Conservation (phyloP, 768 basidiomycete genomes). For the Lactarius indigo region DNA sequence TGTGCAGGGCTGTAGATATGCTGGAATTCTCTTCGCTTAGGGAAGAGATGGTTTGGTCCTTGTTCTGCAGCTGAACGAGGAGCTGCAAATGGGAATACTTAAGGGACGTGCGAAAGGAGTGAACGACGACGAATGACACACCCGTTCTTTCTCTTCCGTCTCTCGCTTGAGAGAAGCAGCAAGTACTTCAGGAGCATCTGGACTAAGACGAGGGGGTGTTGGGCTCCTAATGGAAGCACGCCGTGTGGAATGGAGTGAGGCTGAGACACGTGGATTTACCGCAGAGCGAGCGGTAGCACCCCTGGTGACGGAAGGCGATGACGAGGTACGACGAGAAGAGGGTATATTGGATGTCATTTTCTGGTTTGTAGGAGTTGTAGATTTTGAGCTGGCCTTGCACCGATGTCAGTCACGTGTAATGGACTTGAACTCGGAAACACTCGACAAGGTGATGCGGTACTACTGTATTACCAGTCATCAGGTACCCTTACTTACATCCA, state of each 20-base stretch:
- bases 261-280: conserved; percentile 51
- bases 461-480: too few species aligned
- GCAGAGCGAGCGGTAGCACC: conserved; percentile 65
- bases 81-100: conserved; percentile 44
- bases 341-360: conserved; percentile 36
- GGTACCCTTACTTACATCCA: not conserved
- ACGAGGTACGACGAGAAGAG: conserved; percentile 42
- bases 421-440: conserved; percentile 10
- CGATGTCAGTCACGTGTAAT: conserved; percentile 8
- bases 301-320: conserved; percentile 45
- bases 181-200: conserved; percentile 54
- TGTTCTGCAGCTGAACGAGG: conserved; percentile 72
- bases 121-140: conserved; percentile 33
- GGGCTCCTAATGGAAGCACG: conserved; percentile 47
- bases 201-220: conserved; percentile 37
- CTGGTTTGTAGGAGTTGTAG: not conserved
- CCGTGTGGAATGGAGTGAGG: conserved; percentile 49
- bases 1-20: conserved; percentile 59
- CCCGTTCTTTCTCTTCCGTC: conserved; percentile 80
- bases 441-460: conserved; percentile 14
- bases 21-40: conserved; percentile 63
- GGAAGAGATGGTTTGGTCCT: conserved; percentile 61
- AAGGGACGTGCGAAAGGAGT: conserved; percentile 11
- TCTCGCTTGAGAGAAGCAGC: conserved; percentile 66
- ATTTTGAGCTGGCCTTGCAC: not conserved